Evolutionary conservation across 2,329 filamentous ascomycete species (phyloP).

Genomic region (Hymenoscyphus salicellus): DNA sequence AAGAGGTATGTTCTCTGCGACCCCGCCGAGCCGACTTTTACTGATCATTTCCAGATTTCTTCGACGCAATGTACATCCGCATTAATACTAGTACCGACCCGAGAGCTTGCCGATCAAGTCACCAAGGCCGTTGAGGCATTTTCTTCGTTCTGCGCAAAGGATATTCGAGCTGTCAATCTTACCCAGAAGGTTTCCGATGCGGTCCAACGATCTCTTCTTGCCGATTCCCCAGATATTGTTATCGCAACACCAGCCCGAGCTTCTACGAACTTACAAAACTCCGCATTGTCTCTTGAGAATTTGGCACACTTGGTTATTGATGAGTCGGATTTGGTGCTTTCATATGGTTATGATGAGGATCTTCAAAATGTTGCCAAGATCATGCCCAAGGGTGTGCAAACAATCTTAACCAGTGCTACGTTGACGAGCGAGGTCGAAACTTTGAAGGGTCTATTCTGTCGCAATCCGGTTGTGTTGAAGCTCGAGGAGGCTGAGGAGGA

Average conservation of each 20-base stretch:
- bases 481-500: constrained; percentile 79
- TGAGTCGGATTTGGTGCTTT: constrained; percentile 89
- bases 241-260: constrained; percentile 87
- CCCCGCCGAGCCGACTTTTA: neutral
- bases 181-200: constrained; percentile 87
- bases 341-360: constrained; percentile 91
- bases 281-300: constrained; percentile 65
- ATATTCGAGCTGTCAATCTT: constrained; percentile 78
- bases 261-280: constrained; percentile 71
- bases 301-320: constrained; percentile 79
- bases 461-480: constrained; percentile 74
- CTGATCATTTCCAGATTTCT: constrained; percentile 43
- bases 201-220: constrained; percentile 81
- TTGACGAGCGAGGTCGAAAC: constrained; percentile 83
- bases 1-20: constrained; percentile 50
- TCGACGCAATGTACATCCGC: constrained; percentile 59
- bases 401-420: constrained; percentile 90
- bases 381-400: constrained; percentile 82
- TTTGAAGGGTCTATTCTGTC: constrained; percentile 80
- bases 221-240: constrained; percentile 82
- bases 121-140: constrained; percentile 74
- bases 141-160: constrained; percentile 78
- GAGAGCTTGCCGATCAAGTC: constrained; percentile 91
- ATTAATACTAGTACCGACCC: constrained; percentile 90
- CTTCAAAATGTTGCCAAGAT: constrained; percentile 74